Evolutionary conservation across 2,329 filamentous ascomycete species (phyloP).

Genomic region (Penicillium brasilianum): DNA sequence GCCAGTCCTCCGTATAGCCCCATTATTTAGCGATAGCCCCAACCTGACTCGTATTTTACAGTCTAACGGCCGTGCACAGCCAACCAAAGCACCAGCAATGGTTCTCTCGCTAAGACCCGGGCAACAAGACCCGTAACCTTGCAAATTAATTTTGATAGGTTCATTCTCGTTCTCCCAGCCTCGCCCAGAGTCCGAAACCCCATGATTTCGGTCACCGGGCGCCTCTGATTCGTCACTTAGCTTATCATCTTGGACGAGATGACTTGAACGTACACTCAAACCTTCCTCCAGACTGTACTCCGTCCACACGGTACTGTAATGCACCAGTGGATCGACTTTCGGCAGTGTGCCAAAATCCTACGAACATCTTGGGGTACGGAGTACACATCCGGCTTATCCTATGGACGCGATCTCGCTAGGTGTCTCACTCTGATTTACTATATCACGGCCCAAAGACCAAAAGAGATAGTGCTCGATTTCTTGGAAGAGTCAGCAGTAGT

Average conservation of each 20-base stretch:
- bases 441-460: background rate
- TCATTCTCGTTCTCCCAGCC: background rate
- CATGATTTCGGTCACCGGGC: background rate
- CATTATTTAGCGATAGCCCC: background rate
- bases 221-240: conserved; percentile 20
- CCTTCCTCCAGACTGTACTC: background rate
- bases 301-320: background rate
- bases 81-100: background rate
- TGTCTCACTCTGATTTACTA: background rate
- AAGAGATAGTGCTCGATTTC: background rate
- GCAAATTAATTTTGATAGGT: background rate
- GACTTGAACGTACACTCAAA: too few relatives aligned
- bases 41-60: background rate
- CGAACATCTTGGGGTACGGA: background rate
- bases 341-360: conserved; percentile 4
- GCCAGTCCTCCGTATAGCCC: background rate
- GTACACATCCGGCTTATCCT: too few relatives aligned
- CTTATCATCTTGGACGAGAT: conserved; percentile 15
- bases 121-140: background rate
- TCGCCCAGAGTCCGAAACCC: background rate
- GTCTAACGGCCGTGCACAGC: background rate
- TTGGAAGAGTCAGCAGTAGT: background rate
- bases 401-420: background rate
- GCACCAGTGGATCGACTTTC: conserved; percentile 18
- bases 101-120: background rate